These are phyloP conservation scores for Schizochytrium sp. DNA, from an alignment of 108 stramenopile genomes.

Conservation along the genomic window DNA sequence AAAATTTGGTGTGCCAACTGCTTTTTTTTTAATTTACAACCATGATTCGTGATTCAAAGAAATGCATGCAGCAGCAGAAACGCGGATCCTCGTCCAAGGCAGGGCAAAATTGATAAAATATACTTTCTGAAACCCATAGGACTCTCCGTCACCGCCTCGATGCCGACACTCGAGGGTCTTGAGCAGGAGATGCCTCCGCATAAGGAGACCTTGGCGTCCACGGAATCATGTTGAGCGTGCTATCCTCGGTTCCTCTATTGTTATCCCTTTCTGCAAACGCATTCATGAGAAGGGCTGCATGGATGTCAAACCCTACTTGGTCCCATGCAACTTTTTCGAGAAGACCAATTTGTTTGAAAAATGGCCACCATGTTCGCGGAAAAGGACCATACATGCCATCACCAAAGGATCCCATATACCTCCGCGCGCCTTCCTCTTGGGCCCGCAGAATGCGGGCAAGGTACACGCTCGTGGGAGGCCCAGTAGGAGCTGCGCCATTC, in stretches of 20 bases:
- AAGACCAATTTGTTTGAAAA: not conserved
- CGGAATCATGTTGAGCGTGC: not conserved
- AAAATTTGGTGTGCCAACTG: too few relatives aligned
- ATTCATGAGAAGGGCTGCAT: not conserved
- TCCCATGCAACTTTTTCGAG: not conserved
- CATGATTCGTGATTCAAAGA: too few relatives aligned
- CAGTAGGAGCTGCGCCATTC: not conserved
- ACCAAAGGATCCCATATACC: not conserved
- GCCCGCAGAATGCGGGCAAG: not conserved
- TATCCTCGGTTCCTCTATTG: not conserved
- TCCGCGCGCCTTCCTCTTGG: slow-evolving; percentile 13
- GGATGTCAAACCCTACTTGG: not conserved
- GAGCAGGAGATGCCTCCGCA: not conserved
- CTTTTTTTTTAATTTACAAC: too few relatives aligned
- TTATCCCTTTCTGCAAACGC: not conserved
- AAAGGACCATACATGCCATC: slow-evolving; percentile 5
- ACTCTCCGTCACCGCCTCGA: too few relatives aligned
- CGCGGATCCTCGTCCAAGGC: too few relatives aligned
- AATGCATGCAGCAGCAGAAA: too few relatives aligned
- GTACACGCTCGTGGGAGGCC: not conserved
- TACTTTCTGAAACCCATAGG: too few relatives aligned
- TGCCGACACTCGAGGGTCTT: too few relatives aligned
- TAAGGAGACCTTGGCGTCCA: not conserved
- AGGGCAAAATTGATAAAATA: too few relatives aligned
- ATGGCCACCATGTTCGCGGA: slow-evolving; percentile 8